phyloP scores from a whole-genome alignment of 345 rosid species.

The Salix udensis region DNA sequence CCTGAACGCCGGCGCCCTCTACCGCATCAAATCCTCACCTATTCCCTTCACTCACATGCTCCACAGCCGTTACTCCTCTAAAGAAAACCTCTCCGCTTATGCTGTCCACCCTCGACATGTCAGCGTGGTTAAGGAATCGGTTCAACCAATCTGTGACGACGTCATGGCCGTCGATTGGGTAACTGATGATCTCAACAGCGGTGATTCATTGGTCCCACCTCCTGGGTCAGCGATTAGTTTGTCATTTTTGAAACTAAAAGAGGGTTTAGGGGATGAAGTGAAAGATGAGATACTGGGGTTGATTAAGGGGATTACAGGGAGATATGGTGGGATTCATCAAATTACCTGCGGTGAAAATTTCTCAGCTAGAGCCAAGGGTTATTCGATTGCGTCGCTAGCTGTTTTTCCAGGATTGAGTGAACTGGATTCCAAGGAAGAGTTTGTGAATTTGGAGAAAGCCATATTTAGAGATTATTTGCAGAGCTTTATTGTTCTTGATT shows the following conservation, averaged over 20 bases:
- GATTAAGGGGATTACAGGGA: constrained; percentile 43
- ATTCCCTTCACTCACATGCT: constrained; percentile 75
- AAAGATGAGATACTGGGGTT: constrained; percentile 52
- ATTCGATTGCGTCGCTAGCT: constrained; percentile 61
- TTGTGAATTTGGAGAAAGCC: constrained; percentile 45
- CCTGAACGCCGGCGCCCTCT: constrained; percentile 56
- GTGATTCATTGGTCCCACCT: constrained; percentile 22
- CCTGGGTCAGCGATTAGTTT: constrained; percentile 46
- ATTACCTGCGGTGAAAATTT: constrained; percentile 69
- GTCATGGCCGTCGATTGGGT: constrained; percentile 84
- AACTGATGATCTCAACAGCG: constrained; percentile 31
- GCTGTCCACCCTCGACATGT: constrained; percentile 60
- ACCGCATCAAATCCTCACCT: constrained; percentile 39
- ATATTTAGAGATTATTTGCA: constrained; percentile 51
- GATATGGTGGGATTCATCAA: constrained; percentile 39
- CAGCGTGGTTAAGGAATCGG: constrained; percentile 49
- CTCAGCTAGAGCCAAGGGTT: constrained; percentile 67
- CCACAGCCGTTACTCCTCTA: constrained; percentile 74
- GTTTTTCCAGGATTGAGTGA: constrained; percentile 44
- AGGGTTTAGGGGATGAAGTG: constrained; percentile 33
- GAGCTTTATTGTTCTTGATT: constrained; percentile 64
- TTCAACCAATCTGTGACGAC: constrained; percentile 69
- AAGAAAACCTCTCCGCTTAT: constrained; percentile 51
- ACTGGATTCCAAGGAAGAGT: constrained; percentile 38
- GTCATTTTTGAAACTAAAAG: constrained; percentile 58